Evolutionary conservation across 2,329 filamentous ascomycete species (phyloP).

Genomic region (Aspergillus ochraceus): DNA sequence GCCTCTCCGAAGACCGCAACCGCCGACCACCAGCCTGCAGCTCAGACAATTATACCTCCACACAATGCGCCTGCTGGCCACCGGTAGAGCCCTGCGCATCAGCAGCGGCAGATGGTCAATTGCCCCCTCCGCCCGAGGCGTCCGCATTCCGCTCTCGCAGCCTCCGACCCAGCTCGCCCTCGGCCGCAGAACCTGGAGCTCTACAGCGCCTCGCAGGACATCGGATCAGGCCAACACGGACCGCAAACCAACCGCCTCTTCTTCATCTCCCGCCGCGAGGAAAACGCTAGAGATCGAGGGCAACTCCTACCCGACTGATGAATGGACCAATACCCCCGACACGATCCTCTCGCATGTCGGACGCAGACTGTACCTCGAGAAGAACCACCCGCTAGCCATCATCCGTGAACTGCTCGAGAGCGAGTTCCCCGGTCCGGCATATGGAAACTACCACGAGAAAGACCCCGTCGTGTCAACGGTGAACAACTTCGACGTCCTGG

Average conservation of each 20-base stretch:
- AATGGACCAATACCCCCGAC: slow-evolving; percentile 80
- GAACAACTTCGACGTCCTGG: slow-evolving; percentile 96
- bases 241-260: slow-evolving; percentile 2
- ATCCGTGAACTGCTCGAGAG: slow-evolving; percentile 91
- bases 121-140: slow-evolving; percentile 22
- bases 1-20: neutral
- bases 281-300: slow-evolving; percentile 59
- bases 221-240: slow-evolving; percentile 14
- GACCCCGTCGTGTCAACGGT: slow-evolving; percentile 79
- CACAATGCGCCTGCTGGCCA: slow-evolving; percentile 41
- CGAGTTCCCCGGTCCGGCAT: slow-evolving; percentile 72
- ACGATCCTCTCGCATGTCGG: slow-evolving; percentile 73
- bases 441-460: slow-evolving; percentile 73
- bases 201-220: slow-evolving; percentile 28
- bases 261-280: neutral
- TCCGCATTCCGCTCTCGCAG: slow-evolving; percentile 22
- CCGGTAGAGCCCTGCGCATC: slow-evolving; percentile 39
- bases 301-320: slow-evolving; percentile 65
- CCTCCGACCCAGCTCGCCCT: slow-evolving; percentile 16
- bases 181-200: slow-evolving; percentile 33
- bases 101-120: slow-evolving; percentile 36
- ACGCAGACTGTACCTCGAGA: slow-evolving; percentile 82
- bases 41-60: neutral
- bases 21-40: neutral
- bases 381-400: slow-evolving; percentile 85